Evolutionary conservation across 169 alveolate species (phyloP).

Genomic region (Plasmodium cynomolgi): DNA sequence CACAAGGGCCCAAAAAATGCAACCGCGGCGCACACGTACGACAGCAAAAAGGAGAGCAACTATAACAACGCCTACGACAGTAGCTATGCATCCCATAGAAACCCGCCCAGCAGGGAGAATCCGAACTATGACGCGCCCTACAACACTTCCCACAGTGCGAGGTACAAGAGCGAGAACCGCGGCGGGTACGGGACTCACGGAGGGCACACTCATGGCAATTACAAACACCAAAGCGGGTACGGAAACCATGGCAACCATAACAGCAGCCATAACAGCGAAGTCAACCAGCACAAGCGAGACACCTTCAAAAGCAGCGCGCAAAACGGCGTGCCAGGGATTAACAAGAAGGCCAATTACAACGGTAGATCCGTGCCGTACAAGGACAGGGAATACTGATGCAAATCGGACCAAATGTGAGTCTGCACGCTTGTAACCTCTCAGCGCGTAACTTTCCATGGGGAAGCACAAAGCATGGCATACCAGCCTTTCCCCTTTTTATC

Average conservation of each 20-base stretch:
- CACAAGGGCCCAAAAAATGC: constrained; percentile 11
- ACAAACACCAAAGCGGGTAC: background rate
- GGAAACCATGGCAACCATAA: background rate
- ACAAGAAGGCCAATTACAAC: constrained; percentile 27
- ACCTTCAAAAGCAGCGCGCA: constrained; percentile 12
- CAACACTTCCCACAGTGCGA: background rate
- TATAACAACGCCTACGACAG: constrained; percentile 4
- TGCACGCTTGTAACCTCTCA: background rate
- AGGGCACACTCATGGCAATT: background rate
- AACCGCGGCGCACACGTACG: background rate
- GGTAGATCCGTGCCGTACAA: constrained; percentile 68
- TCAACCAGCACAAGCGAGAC: constrained; percentile 12
- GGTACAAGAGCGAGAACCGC: background rate
- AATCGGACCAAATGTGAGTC: background rate
- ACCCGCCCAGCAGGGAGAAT: background rate
- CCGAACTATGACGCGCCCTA: background rate
- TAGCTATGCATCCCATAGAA: constrained; percentile 1
- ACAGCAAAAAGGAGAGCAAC: constrained; percentile 17
- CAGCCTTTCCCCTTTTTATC: background rate
- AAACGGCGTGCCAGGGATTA: background rate
- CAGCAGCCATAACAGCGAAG: background rate
- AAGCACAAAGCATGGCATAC: background rate
- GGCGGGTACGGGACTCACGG: background rate
- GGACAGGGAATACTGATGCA: constrained; percentile 31
- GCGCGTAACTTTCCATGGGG: background rate